phyloP scores from a whole-genome alignment of 768 basidiomycete species.

The Sporobolomyces pararoseus region DNA sequence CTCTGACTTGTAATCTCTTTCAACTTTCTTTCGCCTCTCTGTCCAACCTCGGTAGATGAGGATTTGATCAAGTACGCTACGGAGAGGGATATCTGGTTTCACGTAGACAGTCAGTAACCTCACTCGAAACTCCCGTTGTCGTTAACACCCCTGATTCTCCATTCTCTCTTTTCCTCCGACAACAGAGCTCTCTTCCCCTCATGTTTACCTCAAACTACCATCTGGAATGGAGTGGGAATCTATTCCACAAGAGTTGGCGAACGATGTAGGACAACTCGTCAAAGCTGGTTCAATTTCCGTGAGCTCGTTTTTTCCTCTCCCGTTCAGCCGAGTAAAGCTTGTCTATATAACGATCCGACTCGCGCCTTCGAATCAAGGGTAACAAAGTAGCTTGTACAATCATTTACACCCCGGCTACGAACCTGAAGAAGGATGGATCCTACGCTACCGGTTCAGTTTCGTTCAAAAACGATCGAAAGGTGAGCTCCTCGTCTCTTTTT shows the following conservation, averaged over 20 bases:
- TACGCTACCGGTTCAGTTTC: constrained; percentile 97
- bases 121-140: no score
- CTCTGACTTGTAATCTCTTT: background rate
- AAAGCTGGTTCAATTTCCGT: constrained; percentile 98
- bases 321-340: no score
- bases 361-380: constrained; percentile 52
- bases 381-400: constrained; percentile 90
- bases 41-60: constrained; percentile 63
- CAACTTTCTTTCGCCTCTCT: background rate
- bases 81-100: constrained; percentile 63
- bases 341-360: no score
- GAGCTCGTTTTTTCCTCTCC: background rate
- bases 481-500: constrained; percentile 49
- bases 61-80: constrained; percentile 80
- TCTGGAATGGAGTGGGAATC: constrained; percentile 76
- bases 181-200: constrained; percentile 73
- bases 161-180: no score
- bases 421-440: constrained; percentile 97
- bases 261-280: constrained; percentile 88
- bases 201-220: constrained; percentile 90
- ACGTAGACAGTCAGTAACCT: constrained; percentile 72
- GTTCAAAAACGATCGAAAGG: constrained; percentile 78
- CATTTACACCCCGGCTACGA: constrained; percentile 88
- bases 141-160: no score
- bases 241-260: constrained; percentile 72